Evolutionary conservation across 2,329 filamentous ascomycete genomes (phyloP).

Genomic region (Fusarium robinianum): DNA sequence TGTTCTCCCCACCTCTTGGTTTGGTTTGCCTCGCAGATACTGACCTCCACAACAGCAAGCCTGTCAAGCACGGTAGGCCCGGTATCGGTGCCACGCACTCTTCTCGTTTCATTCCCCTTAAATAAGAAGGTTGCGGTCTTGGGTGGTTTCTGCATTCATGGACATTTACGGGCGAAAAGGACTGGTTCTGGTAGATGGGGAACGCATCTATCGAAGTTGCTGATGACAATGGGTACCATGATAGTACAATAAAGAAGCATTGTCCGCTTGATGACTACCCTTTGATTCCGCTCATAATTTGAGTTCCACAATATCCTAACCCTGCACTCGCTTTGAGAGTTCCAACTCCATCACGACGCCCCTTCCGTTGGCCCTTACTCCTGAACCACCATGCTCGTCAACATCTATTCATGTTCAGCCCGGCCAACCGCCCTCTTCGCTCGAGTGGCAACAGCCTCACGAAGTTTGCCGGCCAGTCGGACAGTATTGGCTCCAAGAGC

Average conservation of each 20-base stretch:
- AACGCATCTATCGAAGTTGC: constrained; percentile 50
- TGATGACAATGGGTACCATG: constrained; percentile 52
- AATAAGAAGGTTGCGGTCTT: constrained; percentile 74
- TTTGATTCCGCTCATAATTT: constrained; percentile 22
- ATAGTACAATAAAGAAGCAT: constrained; percentile 50
- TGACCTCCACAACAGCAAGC: constrained; percentile 74
- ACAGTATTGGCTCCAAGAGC: no score
- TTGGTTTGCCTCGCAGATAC: constrained; percentile 32
- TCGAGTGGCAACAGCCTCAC: no score
- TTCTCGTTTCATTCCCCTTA: constrained; percentile 99
- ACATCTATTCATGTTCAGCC: no score
- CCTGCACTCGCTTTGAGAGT: constrained; percentile 2
- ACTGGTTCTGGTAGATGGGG: constrained; percentile 58
- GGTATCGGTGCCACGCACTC: constrained; percentile 99
- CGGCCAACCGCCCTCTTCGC: no score
- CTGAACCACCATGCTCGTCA: no score
- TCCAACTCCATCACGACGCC: no score
- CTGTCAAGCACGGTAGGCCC: constrained; percentile 99
- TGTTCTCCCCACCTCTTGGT: background rate
- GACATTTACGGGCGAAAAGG: constrained; percentile 61
- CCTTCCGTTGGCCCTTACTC: no score
- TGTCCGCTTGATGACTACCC: constrained; percentile 42
- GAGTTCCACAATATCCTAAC: constrained; percentile 13
- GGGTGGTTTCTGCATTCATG: constrained; percentile 63
- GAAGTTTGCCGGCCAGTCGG: no score